Evolutionary conservation across 129 eudicot species (phyloP).

Genomic region (Flaveria brownii): DNA sequence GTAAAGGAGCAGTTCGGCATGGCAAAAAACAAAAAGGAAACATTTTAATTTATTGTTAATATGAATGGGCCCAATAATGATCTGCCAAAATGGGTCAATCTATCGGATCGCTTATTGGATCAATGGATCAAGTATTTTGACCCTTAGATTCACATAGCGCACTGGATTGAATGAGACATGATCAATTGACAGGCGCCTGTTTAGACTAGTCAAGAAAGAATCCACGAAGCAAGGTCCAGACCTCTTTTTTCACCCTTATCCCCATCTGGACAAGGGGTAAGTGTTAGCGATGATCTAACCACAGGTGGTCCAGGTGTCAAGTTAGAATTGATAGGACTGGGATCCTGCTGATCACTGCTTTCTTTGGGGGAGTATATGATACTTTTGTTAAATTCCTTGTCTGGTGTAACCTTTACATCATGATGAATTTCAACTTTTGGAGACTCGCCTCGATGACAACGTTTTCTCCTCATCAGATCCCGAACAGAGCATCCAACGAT

Average conservation of each 20-base stretch:
- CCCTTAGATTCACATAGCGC: neutral
- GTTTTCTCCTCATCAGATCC: slow-evolving; percentile 92
- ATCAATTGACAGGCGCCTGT: neutral
- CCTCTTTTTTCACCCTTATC: slow-evolving; percentile 42
- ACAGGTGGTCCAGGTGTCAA: slow-evolving; percentile 34
- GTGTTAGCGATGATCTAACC: slow-evolving; percentile 28
- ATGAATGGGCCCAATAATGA: neutral
- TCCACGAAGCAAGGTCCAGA: slow-evolving; percentile 19
- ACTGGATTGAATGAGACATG: neutral
- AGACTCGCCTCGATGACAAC: slow-evolving; percentile 48
- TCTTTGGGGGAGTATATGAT: slow-evolving; percentile 26
- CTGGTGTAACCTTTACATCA: slow-evolving; percentile 25
- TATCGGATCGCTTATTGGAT: neutral
- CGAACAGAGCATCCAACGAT: slow-evolving; percentile 65
- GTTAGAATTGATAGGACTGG: slow-evolving; percentile 18
- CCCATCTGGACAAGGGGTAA: slow-evolving; percentile 20
- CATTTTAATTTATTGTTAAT: neutral
- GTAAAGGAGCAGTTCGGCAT: neutral
- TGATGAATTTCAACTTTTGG: slow-evolving; percentile 36
- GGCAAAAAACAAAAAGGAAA: neutral
- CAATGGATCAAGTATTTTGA: neutral
- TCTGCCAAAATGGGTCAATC: slow-evolving; percentile 12
- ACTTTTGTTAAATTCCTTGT: slow-evolving; percentile 24
- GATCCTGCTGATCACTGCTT: slow-evolving; percentile 31
- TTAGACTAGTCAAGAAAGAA: slow-evolving; percentile 13